Percentiles rank a stretch among this genome's conserved stretches.
Conservation (phyloP, 1,284 basidiomycete genomes). For the Volvariella surrecta region DNA sequence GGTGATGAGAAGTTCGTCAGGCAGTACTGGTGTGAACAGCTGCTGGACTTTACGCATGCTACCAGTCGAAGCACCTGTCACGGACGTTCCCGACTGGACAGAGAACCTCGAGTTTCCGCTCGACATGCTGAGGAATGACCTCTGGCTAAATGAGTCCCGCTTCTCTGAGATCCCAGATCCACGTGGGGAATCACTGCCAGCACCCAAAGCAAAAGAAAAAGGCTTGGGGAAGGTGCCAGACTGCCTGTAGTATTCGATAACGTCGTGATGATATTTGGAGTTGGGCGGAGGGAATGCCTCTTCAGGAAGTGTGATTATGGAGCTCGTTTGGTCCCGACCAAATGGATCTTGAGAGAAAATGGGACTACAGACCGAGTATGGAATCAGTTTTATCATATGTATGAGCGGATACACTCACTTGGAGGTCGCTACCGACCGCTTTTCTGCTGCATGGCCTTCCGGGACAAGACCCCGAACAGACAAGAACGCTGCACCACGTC, state of each 20-base stretch:
- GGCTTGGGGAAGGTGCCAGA: conserved; percentile 35
- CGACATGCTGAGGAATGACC: conserved; percentile 24
- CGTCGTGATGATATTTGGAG: conserved; percentile 29
- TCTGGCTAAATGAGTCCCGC: background rate
- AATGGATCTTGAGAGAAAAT: conserved; percentile 31
- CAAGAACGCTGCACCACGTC: conserved; percentile 35
- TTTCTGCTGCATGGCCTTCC: conserved; percentile 17
- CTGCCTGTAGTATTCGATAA: conserved; percentile 36
- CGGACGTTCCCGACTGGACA: conserved; percentile 21
- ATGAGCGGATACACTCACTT: background rate
- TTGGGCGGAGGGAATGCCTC: conserved; percentile 31
- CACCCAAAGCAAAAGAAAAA: conserved; percentile 24
- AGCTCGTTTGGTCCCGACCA: conserved; percentile 28
- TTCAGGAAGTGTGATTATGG: conserved; percentile 43
- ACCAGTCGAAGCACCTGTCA: conserved; percentile 15
- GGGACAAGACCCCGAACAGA: conserved; percentile 36
- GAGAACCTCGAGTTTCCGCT: conserved; percentile 28
- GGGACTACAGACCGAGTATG: conserved; percentile 10
- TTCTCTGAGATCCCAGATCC: conserved; percentile 5
- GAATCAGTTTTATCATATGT: background rate
- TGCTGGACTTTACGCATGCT: conserved; percentile 49
- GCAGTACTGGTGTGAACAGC: conserved; percentile 55
- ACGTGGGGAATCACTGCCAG: conserved; percentile 12
- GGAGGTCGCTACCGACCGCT: conserved; percentile 12
- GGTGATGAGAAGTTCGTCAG: conserved; percentile 56